Evolutionary conservation across 768 basidiomycete species (phyloP).

Genomic region (Psilocybe tampanensis): DNA sequence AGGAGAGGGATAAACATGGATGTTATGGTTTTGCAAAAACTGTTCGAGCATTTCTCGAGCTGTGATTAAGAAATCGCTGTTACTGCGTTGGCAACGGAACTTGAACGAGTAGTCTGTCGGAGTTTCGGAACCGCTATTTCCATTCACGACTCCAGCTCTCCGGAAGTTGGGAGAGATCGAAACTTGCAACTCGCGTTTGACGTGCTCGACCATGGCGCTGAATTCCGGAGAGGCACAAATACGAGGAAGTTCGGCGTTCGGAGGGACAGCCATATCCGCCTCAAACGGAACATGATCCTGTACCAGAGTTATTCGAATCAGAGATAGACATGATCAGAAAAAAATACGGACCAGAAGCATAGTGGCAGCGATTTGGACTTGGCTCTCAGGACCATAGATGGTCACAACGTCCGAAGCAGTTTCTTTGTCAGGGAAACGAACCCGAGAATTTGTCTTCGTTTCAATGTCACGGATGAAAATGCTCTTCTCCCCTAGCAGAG

Average conservation of each 20-base stretch:
- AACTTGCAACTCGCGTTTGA: constrained; percentile 94
- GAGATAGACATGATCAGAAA: not conserved
- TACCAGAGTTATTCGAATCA: not conserved
- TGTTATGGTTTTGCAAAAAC: constrained; percentile 81
- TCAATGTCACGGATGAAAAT: constrained; percentile 99
- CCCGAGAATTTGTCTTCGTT: constrained; percentile 90
- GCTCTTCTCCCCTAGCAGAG: constrained; percentile 91
- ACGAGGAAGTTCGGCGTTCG: constrained; percentile 75
- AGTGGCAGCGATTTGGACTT: constrained; percentile 94
- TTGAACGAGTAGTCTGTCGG: constrained; percentile 88
- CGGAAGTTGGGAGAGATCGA: constrained; percentile 85
- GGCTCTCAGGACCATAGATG: constrained; percentile 97
- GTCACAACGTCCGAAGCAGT: constrained; percentile 91
- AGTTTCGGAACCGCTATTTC: constrained; percentile 50
- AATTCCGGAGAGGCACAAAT: constrained; percentile 84
- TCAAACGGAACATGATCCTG: constrained; percentile 97
- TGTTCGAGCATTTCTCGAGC: constrained; percentile 93
- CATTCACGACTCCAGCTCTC: constrained; percentile 44
- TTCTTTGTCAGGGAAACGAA: constrained; percentile 93
- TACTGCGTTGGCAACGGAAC: constrained; percentile 93
- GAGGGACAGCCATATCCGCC: constrained; percentile 91
- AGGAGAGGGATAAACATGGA: constrained; percentile 80
- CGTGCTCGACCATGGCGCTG: constrained; percentile 79
- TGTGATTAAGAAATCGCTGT: constrained; percentile 89
- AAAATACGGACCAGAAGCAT: constrained; percentile 81